A percentile compares a stretch with the other conserved stretches of the same genome.
Evolutionary conservation across 1,284 basidiomycete species (phyloP).

Genomic region (Trichosporon ovoides): DNA sequence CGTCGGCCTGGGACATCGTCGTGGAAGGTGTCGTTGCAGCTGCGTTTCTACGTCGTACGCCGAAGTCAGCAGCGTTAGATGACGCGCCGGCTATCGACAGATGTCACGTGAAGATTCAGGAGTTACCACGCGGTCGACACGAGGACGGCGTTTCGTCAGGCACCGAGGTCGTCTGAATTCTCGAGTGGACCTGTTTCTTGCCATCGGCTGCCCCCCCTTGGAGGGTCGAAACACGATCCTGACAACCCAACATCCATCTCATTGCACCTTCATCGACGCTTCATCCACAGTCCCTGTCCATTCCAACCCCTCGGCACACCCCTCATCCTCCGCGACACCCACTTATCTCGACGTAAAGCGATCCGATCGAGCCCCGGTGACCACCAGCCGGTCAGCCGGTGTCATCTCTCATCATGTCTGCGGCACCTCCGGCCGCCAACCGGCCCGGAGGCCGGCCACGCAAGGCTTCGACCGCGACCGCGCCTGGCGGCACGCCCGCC

Average conservation of each 20-base stretch:
- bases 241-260: slow-evolving; percentile 6
- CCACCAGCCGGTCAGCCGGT: not conserved
- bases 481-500: slow-evolving; percentile 21
- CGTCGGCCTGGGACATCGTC: slow-evolving; percentile 47
- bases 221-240: not conserved
- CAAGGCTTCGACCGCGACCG: slow-evolving; percentile 38
- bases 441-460: slow-evolving; percentile 26
- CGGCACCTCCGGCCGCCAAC: slow-evolving; percentile 11
- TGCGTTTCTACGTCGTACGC: not conserved
- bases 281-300: not conserved
- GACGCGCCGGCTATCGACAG: not conserved
- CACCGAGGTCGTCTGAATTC: not conserved
- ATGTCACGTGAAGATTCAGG: not conserved
- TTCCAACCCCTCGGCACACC: not conserved
- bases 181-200: slow-evolving; percentile 7
- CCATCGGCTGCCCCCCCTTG: slow-evolving; percentile 9
- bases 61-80: not conserved
- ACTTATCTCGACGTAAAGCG: not conserved
- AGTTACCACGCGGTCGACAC: not conserved
- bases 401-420: slow-evolving; percentile 5
- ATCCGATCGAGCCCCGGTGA: slow-evolving; percentile 3
- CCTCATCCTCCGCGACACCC: not conserved
- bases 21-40: not conserved
- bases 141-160: not conserved
- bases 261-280: not conserved